Evolutionary conservation across 148 eudicot species (phyloP).

Genomic region (Fagopyrum esculentum): DNA sequence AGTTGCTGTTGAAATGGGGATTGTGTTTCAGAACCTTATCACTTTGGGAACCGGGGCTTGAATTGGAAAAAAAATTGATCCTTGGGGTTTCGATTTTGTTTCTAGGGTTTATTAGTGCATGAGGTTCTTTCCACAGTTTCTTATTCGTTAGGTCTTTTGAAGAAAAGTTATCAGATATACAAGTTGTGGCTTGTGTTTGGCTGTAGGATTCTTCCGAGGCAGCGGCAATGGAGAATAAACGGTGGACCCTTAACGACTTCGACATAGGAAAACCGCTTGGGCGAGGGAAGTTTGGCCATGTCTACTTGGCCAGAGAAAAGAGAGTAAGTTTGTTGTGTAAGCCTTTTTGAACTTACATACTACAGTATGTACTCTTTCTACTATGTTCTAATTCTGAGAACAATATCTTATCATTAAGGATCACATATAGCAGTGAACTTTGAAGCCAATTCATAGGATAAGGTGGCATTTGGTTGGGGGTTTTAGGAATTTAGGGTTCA

Average conservation of each 20-base stretch:
- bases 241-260: slow-evolving; percentile 85
- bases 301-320: slow-evolving; percentile 86
- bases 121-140: neutral
- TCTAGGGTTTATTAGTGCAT: neutral
- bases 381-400: neutral
- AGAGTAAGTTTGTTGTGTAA: slow-evolving; percentile 40
- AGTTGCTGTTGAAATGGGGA: neutral
- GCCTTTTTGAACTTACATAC: neutral
- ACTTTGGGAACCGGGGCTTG: neutral
- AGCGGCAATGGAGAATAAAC: slow-evolving; percentile 57
- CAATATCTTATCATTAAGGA: neutral
- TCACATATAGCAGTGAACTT: neutral
- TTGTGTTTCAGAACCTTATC: neutral
- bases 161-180: neutral
- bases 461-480: neutral
- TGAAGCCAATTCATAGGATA: neutral
- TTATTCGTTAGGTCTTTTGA: neutral
- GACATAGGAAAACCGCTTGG: slow-evolving; percentile 97
- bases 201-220: slow-evolving; percentile 54
- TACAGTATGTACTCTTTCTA: too few species aligned
- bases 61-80: neutral
- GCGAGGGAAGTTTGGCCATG: slow-evolving; percentile 98
- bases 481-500: neutral
- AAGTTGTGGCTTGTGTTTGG: neutral
- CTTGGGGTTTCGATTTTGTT: neutral